phyloP scores from a whole-genome alignment of 179 eudicot species.

The Beta macrorhiza region DNA sequence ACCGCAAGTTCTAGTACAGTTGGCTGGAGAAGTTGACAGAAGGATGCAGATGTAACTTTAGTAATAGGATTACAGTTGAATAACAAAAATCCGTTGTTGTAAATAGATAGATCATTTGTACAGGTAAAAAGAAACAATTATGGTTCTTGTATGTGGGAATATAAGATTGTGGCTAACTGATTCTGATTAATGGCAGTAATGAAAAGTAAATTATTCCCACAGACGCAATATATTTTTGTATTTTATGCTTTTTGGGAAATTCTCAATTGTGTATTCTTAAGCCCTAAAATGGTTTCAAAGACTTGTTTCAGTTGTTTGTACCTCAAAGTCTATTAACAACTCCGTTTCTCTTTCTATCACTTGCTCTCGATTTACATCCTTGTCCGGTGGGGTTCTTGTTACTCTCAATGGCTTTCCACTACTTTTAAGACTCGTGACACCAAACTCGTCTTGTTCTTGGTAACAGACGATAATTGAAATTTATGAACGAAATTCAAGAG shows the following conservation, averaged over 20 bases:
- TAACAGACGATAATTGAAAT: too few relatives aligned
- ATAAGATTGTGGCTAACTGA: conserved; percentile 20
- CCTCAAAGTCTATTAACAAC: too few relatives aligned
- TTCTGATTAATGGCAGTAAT: conserved; percentile 17
- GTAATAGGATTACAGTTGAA: conserved; percentile 24
- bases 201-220: conserved; percentile 4
- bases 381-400: too few relatives aligned
- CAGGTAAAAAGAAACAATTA: conserved; percentile 15
- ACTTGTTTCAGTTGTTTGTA: too few relatives aligned
- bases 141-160: conserved; percentile 25
- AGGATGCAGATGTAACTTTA: conserved; percentile 1
- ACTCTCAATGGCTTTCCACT: too few relatives aligned
- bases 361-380: too few relatives aligned
- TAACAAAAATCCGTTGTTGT: conserved; percentile 31
- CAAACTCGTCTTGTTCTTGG: too few relatives aligned
- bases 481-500: too few relatives aligned
- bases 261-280: too few relatives aligned
- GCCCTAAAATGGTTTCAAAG: too few relatives aligned
- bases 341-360: too few relatives aligned
- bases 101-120: conserved; percentile 41
- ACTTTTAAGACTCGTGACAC: too few relatives aligned
- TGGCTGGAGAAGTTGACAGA: conserved; percentile 46
- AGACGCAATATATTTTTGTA: neutral
- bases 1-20: conserved; percentile 25
- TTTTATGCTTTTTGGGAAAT: neutral